Conservation (phyloP, 208 protist species). For the Leishmania turanica region DNA sequence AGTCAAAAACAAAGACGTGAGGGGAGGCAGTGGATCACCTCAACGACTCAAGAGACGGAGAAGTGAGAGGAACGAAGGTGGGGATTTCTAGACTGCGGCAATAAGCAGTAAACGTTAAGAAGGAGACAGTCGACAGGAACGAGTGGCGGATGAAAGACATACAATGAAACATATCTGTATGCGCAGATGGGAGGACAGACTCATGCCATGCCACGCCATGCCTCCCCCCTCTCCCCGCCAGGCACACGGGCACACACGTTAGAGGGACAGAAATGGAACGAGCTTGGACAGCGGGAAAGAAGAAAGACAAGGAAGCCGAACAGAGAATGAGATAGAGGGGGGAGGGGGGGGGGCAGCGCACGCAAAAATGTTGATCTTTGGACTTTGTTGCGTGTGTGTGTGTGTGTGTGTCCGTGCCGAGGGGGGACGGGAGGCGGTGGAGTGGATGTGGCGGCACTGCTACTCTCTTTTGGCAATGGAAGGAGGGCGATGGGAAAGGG, state of each 20-base stretch:
- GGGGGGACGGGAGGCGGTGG: background rate
- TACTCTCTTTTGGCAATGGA: background rate
- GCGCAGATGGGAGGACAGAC: background rate
- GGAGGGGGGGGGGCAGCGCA: background rate
- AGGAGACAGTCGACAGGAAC: background rate
- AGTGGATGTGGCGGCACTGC: slow-evolving; percentile 3
- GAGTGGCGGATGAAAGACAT: background rate
- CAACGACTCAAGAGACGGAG: background rate
- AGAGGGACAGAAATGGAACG: background rate
- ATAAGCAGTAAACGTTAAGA: background rate
- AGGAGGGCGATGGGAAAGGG: background rate
- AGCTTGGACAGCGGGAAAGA: background rate
- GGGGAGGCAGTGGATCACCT: background rate
- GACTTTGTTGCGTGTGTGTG: background rate
- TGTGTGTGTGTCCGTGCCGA: background rate
- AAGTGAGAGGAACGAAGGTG: background rate
- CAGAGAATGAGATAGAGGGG: background rate
- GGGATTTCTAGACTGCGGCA: background rate
- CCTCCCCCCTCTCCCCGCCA: too few species aligned
- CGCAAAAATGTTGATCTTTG: background rate
- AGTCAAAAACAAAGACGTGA: background rate
- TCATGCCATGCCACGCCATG: background rate
- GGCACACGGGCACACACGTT: background rate
- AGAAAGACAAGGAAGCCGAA: background rate
- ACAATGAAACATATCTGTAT: background rate